Evolutionary conservation across 306 rosid species (phyloP), one percentile per base, ranked within the genome.

Genomic region (Parietaria judaica): DNA sequence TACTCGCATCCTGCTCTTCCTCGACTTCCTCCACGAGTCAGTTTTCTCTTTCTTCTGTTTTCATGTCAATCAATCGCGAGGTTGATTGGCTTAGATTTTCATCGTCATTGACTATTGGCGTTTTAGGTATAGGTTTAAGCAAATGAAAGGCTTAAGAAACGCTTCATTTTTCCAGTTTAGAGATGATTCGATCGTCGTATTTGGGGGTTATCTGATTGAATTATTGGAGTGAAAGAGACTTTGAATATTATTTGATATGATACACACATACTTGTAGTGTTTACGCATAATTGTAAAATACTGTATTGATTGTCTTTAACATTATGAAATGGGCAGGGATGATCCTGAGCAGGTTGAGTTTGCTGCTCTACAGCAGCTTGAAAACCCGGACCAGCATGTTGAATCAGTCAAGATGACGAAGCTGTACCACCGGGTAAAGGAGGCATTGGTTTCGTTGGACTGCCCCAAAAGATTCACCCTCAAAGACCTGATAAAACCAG

Each of bases 311-410:
- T 23, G 31, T 23, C 31, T 23, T 23, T 23, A 23, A 23, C 31
- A 23, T 41, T 41, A 8, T 41, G 45, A 41, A 41, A 41, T 3
- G 45, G 6, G 66, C 85, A 90, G 96, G 69, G 96, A 90, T 45
- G 88, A 84, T 36, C 45, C 72, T 62, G 96, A 73, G 14, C 95
- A 84, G 51, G 75, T 85, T 65, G 95, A 87, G 17, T 90, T 90
- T 62, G 67, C 81, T 36, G 91, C 90, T 14, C 70, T 90, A 11
- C 84, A 81, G 72, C 84, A 78, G 51, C 81, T 90, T 3, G 97
- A 90, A 65, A 85, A 85, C 54, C 97, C 95, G 0, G 95, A 85
- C 51, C 52, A 66, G 38, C 91, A 83, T 43, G 34, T 66, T 7
- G 90, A 75, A 4, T 79, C 97, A 4, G 73, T 74, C 15, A 77